phyloP scores from a whole-genome alignment of 1,284 basidiomycete species.

The Cutaneotrichosporon daszewskae region DNA sequence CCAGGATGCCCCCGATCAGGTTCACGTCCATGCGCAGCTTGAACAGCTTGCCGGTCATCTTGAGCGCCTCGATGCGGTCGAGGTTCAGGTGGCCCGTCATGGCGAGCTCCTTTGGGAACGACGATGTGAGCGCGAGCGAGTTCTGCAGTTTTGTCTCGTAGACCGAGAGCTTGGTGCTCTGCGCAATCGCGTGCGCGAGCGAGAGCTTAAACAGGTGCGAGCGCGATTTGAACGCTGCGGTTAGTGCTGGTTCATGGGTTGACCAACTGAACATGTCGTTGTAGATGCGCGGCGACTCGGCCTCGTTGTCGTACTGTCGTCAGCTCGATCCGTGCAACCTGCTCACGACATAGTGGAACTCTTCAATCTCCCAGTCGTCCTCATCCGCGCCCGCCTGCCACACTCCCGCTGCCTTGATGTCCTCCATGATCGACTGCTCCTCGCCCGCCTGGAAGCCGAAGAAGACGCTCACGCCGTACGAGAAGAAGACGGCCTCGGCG shows the following conservation, averaged over 20 bases:
- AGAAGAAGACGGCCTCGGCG: constrained; percentile 82
- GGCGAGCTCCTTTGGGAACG: constrained; percentile 81
- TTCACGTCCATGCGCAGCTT: constrained; percentile 85
- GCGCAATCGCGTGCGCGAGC: constrained; percentile 87
- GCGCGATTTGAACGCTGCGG: constrained; percentile 82
- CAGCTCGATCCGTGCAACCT: constrained; percentile 2
- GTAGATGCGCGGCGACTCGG: constrained; percentile 78
- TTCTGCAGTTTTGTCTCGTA: constrained; percentile 77
- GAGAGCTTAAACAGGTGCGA: constrained; percentile 71
- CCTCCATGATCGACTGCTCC: constrained; percentile 73
- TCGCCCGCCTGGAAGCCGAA: constrained; percentile 72
- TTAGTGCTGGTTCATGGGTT: constrained; percentile 52
- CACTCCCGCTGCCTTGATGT: constrained; percentile 66
- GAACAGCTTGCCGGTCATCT: constrained; percentile 82
- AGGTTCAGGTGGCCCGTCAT: constrained; percentile 70
- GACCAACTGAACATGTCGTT: constrained; percentile 53
- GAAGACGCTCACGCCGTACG: constrained; percentile 73
- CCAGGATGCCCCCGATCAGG: constrained; percentile 85
- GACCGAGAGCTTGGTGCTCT: constrained; percentile 83
- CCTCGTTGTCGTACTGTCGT: constrained; percentile 71
- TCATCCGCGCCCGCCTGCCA: constrained; percentile 56
- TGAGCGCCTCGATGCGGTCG: constrained; percentile 73
- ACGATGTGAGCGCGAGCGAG: constrained; percentile 71
- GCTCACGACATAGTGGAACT: constrained; percentile 75
- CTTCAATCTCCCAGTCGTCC: constrained; percentile 79